Evolutionary conservation across 495 filamentous ascomycete species (phyloP).

Genomic region (Cenococcum geophilum): DNA sequence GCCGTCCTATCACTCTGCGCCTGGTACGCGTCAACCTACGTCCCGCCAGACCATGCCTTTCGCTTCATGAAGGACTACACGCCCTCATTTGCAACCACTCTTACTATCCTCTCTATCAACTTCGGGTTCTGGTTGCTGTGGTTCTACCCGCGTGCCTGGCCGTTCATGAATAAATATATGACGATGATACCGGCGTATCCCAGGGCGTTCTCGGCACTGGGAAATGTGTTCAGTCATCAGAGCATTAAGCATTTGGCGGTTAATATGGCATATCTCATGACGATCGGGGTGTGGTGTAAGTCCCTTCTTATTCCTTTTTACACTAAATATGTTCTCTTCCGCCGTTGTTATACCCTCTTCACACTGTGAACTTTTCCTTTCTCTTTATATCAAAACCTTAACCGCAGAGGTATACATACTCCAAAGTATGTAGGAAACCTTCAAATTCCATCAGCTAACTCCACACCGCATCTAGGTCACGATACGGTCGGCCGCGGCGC

Average conservation of each 20-base stretch:
- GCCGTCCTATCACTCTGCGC: constrained; percentile 47
- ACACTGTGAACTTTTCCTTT: no score
- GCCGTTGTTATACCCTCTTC: not conserved
- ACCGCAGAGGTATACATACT: no score
- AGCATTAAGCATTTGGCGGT: constrained; percentile 52
- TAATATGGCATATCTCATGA: constrained; percentile 64
- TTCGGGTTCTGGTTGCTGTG: constrained; percentile 55
- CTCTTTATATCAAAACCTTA: no score
- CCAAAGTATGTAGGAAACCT: no score
- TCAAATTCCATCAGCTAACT: no score
- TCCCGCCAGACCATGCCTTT: constrained; percentile 50
- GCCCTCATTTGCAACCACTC: constrained; percentile 71
- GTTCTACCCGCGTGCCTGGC: constrained; percentile 64
- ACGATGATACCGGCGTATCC: constrained; percentile 66
- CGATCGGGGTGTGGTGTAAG: constrained; percentile 54
- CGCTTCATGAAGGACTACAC: constrained; percentile 69
- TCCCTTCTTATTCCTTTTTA: not conserved
- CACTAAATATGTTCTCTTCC: not conserved
- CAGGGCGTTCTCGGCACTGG: constrained; percentile 56
- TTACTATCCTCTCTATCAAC: constrained; percentile 61
- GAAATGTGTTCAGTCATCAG: constrained; percentile 76
- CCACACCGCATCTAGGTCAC: constrained; percentile 48
- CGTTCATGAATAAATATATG: constrained; percentile 72
- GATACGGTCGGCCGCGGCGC: constrained; percentile 81
- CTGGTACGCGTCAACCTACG: constrained; percentile 55